Percentiles rank a stretch among this genome's conserved stretches.
phyloP scores from a whole-genome alignment of 2,329 filamentous ascomycete species.

The Sporothrix dimorphospora region DNA sequence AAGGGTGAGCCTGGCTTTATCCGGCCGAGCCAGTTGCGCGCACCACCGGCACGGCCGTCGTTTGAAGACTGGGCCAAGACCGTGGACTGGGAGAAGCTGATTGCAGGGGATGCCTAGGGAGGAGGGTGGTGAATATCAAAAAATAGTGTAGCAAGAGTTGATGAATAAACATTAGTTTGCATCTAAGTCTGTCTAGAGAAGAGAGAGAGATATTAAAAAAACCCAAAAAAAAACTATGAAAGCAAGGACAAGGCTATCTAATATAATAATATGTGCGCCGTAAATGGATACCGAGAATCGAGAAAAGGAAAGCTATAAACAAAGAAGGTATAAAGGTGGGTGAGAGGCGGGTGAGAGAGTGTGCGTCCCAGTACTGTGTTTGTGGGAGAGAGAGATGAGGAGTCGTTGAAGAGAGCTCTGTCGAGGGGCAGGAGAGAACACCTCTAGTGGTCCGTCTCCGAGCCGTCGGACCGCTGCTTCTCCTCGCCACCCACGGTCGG shows the following conservation, averaged over 20 bases:
- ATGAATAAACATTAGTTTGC: conserved; percentile 4
- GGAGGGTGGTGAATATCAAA: not conserved
- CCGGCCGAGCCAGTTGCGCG: not conserved
- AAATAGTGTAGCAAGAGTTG: not conserved
- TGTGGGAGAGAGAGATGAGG: not conserved
- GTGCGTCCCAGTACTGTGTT: not conserved
- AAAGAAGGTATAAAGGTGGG: not conserved
- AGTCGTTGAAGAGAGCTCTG: no score
- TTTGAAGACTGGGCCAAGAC: conserved; percentile 7
- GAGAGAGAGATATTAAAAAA: not conserved
- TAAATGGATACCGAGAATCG: not conserved
- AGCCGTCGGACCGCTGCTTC: not conserved
- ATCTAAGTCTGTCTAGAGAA: conserved; percentile 1
- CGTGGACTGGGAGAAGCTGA: not conserved
- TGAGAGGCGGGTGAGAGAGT: not conserved
- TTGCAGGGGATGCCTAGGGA: not conserved
- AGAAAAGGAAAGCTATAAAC: not conserved
- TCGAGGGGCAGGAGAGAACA: no score
- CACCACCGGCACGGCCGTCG: not conserved
- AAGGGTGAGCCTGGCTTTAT: not conserved
- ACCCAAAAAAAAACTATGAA: not conserved
- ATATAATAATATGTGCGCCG: conserved; percentile 1
- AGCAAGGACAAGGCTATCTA: conserved; percentile 5
- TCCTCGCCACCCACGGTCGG: not conserved
- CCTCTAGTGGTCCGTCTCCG: not conserved